Conservation (phyloP, 1,139 yeast genomes). For the Candida buenavistaensis region DNA sequence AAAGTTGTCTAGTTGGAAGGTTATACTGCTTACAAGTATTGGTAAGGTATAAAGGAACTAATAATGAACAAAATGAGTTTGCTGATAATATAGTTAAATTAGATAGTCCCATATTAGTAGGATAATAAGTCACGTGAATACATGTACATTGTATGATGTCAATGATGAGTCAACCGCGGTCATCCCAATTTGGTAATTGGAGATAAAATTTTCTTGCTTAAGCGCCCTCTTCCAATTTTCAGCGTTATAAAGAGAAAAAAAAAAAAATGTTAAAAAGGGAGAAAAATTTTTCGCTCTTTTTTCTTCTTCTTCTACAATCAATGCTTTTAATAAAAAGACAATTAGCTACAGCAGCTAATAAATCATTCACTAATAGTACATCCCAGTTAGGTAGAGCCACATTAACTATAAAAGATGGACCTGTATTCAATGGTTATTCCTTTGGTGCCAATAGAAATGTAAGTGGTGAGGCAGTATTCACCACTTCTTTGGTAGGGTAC, state of each 20-base stretch:
- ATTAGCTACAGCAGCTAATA: conserved; percentile 43
- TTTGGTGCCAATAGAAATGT: conserved; percentile 92
- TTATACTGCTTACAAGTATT: conserved; percentile 41
- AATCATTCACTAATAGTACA: conserved; percentile 34
- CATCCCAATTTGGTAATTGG: conserved; percentile 35
- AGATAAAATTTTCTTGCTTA: conserved; percentile 22
- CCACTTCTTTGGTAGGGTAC: conserved; percentile 95
- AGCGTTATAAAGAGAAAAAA: too few relatives aligned
- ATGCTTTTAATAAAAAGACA: conserved; percentile 10
- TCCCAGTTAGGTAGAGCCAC: conserved; percentile 76
- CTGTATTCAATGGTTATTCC: conserved; percentile 87
- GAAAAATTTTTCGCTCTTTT: conserved; percentile 7
- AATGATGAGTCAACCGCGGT: conserved; percentile 19
- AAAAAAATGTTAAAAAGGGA: not conserved
- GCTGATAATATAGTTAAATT: conserved; percentile 36
- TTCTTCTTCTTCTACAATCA: conserved; percentile 2
- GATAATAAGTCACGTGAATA: conserved; percentile 23
- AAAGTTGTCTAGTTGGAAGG: conserved; percentile 46
- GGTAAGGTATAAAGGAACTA: conserved; percentile 41
- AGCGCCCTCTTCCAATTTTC: conserved; percentile 42
- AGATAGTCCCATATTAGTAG: conserved; percentile 46
- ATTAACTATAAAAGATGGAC: conserved; percentile 88
- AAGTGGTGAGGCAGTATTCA: conserved; percentile 96
- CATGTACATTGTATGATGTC: too few relatives aligned
- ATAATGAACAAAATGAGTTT: conserved; percentile 34